Percentiles rank a stretch among this genome's conserved stretches.
Evolutionary conservation across 768 basidiomycete species (phyloP).

Genomic region (Lyophyllum decastes): DNA sequence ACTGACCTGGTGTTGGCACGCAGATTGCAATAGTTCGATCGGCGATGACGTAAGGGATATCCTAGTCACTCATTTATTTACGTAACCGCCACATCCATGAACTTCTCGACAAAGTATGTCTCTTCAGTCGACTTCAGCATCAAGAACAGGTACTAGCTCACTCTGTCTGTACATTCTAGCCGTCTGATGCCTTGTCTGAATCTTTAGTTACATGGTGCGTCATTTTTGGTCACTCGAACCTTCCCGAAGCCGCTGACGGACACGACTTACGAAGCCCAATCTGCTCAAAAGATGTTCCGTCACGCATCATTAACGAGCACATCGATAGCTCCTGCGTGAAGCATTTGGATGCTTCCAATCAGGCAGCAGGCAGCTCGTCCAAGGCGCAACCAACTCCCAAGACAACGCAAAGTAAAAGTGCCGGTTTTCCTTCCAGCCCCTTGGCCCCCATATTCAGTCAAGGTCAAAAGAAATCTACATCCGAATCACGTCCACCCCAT

Average conservation of each 20-base stretch:
- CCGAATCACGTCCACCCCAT: slow-evolving; percentile 6
- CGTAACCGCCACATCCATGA: too few species aligned
- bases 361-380: slow-evolving; percentile 11
- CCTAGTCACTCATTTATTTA: too few species aligned
- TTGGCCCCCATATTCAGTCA: slow-evolving; percentile 46
- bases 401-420: slow-evolving; percentile 14
- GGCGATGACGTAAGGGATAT: not conserved
- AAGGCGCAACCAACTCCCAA: slow-evolving; percentile 12
- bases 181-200: slow-evolving; percentile 1
- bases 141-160: slow-evolving; percentile 9
- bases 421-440: slow-evolving; percentile 21
- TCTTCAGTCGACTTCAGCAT: not conserved
- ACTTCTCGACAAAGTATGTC: not conserved
- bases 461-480: slow-evolving; percentile 15
- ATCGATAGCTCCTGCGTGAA: slow-evolving; percentile 48
- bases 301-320: slow-evolving; percentile 49
- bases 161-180: not conserved
- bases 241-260: not conserved
- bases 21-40: too few species aligned
- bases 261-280: slow-evolving; percentile 40
- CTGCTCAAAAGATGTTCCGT: slow-evolving; percentile 43
- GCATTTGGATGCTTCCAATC: slow-evolving; percentile 12
- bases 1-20: too few species aligned
- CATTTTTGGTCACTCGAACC: not conserved
- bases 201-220: slow-evolving; percentile 20